Conservation (phyloP, 805 yeast genomes). For the Teunomyces cretensis region DNA sequence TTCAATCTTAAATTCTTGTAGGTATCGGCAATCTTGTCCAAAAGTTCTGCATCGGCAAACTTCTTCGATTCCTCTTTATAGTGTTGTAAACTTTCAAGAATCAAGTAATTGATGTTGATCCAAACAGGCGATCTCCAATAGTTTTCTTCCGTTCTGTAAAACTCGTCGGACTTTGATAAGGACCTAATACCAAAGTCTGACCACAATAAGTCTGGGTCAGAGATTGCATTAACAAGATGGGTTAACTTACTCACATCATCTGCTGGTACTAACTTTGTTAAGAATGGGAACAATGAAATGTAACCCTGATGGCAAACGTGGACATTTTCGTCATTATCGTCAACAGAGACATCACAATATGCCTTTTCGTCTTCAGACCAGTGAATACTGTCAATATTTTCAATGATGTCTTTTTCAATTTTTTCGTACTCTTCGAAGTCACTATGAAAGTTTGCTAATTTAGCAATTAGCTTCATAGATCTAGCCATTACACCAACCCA, state of each 20-base stretch:
- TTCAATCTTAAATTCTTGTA: constrained; percentile 64
- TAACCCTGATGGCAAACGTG: constrained; percentile 90
- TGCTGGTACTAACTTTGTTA: constrained; percentile 60
- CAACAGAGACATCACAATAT: constrained; percentile 82
- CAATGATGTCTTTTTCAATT: constrained; percentile 55
- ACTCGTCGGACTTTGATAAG: constrained; percentile 62
- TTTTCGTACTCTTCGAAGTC: constrained; percentile 56
- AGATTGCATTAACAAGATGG: constrained; percentile 54
- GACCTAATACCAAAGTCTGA: constrained; percentile 78
- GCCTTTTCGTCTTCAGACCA: constrained; percentile 69
- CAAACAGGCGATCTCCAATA: constrained; percentile 97
- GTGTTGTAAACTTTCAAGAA: constrained; percentile 64
- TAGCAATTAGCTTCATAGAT: constrained; percentile 74
- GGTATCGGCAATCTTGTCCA: constrained; percentile 34
- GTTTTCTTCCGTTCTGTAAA: constrained; percentile 77
- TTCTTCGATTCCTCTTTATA: constrained; percentile 43
- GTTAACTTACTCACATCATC: constrained; percentile 44
- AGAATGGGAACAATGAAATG: constrained; percentile 80
- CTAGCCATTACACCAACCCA: constrained; percentile 95
- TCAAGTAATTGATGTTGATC: constrained; percentile 86
- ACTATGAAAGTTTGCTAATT: constrained; percentile 52
- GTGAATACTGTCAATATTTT: constrained; percentile 70
- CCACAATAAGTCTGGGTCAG: constrained; percentile 76
- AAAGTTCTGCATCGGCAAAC: constrained; percentile 32
- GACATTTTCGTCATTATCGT: constrained; percentile 63